Base-by-base conservation (phyloP, 2,329 filamentous ascomycete species). In the Mycosphaerella sp. region DNA sequence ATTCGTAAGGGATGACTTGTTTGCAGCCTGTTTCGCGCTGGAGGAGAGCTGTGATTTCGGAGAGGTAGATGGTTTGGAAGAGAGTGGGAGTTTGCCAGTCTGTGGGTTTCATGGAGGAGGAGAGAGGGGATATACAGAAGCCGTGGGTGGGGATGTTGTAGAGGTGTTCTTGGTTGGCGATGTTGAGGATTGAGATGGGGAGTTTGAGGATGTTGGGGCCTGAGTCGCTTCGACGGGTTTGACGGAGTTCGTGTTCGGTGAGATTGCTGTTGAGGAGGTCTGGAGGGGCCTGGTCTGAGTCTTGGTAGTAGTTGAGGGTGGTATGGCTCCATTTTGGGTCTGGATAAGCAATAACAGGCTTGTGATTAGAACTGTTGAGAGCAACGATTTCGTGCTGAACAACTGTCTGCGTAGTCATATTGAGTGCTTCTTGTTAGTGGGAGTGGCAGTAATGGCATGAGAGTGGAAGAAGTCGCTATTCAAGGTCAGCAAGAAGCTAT, bases 131-230 rank as follows among this genome's bases (percentile, higher is more conserved):
- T 41, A 58, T 36, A 4, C 28, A 49, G 54, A 58, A 58, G 28
- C 54, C 56, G 13, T 58, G 50, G n/a, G 16, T 43, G 14, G 30
- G 13, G 14, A 56, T 42, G 32, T n/a, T 49, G 46, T 50, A 56
- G 17, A 53, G 34, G 4, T 30, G 25, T 42, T 52, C 46, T 9
- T 43, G 30, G 17, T 54, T 54, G 17, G 46, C 34, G 21, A 58
- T 58, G 45, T 58, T 58, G 18, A 48, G 45, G 16, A 58, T 56
- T 28, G 49, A 44, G 42, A 56, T 49, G 2, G 54, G 48, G 2
- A 36, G 44, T 40, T 35, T 45, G 10, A 18, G 36, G 36, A 58
- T 39, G 13, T 53, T 52, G 9, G 56, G 56, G 2, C 54, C 53
- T 30, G 49, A 46, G 30, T 58, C 56, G 30, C 34, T 25, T 7